Base-by-base conservation (phyloP, 2,329 filamentous ascomycete species). In the Penicillium capsulatum region DNA sequence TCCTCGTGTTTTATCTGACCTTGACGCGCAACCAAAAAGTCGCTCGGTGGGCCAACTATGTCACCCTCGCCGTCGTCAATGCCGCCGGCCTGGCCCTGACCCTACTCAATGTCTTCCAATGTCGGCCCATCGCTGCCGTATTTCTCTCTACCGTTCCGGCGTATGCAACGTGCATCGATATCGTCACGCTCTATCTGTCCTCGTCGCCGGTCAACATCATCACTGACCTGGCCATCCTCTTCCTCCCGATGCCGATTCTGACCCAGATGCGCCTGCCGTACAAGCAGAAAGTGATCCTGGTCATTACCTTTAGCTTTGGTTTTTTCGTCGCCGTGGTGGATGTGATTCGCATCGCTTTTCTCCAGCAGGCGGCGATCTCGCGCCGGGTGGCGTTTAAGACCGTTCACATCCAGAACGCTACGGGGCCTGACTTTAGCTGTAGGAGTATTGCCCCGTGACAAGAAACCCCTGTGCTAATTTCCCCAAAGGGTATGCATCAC, bases 151-250 rank as follows among this genome's bases (percentile, higher is more conserved):
- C 73, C 9, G 54, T 68, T 6, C 69, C 74, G 7, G 40, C 56
- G 1, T 48, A 61, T 16, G 73, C 75, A 13, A 65, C 64, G 22
- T 84, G 81, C 55, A 77, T 73, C 33, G 74, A 83, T 54, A 77
- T 81, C 27, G 69, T 81, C 38, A 80, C 77, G 1, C 69, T 84
- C 24, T 81, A 83, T 51, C 76, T 83, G 7, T 78, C 79, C 4
- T 91, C 89, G 4, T 85, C 90, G 0, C 90, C 91, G 0, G 79
- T 95, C 59, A 96, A 96, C 66, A 86, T 96, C 53, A 83, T 94
- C 46, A 94, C 89, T 14, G 90, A 96, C 58, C 72, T 96, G 39
- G 86, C 86, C 30, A 88, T 96, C 35, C 72, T 97, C 19, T 83
- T 92, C 30, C 70, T 96, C 8, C 90, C 91, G 0, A 86, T 96